These are phyloP conservation scores for Akebia trifoliata DNA, from an alignment of 164 flowering plant genomes.

Conservation along the genomic window DNA sequence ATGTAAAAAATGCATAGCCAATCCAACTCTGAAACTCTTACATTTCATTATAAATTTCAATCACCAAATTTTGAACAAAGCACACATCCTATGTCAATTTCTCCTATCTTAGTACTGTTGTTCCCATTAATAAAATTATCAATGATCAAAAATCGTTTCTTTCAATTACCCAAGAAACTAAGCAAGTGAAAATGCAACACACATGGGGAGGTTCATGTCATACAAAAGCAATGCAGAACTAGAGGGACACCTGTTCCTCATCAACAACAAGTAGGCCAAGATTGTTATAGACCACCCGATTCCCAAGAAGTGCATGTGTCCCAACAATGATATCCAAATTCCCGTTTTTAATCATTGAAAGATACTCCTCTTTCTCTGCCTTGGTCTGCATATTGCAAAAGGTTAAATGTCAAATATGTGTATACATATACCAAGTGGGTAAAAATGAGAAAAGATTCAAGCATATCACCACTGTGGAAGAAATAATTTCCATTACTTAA, in stretches of 20 bases:
- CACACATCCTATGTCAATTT: too few relatives aligned
- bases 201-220: background rate
- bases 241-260: slow-evolving; percentile 84
- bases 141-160: background rate
- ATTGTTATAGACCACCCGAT: slow-evolving; percentile 80
- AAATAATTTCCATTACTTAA: too few relatives aligned
- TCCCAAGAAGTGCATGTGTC: slow-evolving; percentile 95
- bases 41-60: too few relatives aligned
- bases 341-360: slow-evolving; percentile 74
- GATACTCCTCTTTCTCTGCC: slow-evolving; percentile 76
- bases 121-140: background rate
- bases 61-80: too few relatives aligned
- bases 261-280: slow-evolving; percentile 95
- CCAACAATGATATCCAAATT: slow-evolving; percentile 81
- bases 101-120: background rate
- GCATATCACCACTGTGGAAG: too few relatives aligned
- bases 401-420: background rate
- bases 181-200: background rate
- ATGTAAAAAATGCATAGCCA: background rate
- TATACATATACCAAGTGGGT: too few relatives aligned
- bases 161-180: background rate
- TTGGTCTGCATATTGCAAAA: slow-evolving; percentile 48
- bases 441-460: too few relatives aligned
- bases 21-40: background rate
- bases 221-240: background rate